phyloP scores from a whole-genome alignment of 2,329 filamentous ascomycete genomes.

The Neospermospora avenae region DNA sequence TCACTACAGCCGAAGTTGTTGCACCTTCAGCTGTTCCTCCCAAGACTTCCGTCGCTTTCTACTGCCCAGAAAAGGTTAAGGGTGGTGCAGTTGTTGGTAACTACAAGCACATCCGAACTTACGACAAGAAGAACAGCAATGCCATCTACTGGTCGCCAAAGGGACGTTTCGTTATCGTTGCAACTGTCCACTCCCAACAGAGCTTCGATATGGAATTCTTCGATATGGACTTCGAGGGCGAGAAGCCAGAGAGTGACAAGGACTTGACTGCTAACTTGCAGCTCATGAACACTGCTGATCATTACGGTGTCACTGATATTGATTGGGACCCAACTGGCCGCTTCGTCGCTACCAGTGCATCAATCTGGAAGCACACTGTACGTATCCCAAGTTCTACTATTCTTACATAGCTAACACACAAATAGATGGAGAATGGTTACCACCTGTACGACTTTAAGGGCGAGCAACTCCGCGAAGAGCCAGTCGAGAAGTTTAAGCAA shows the following conservation, averaged over 20 bases:
- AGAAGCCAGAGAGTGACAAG: slow-evolving; percentile 90
- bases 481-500: slow-evolving; percentile 96
- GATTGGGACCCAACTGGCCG: slow-evolving; percentile 98
- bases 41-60: slow-evolving; percentile 94
- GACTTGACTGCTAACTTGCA: slow-evolving; percentile 92
- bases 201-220: slow-evolving; percentile 96
- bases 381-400: slow-evolving; percentile 38
- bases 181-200: slow-evolving; percentile 87
- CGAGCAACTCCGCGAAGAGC: slow-evolving; percentile 82
- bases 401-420: slow-evolving; percentile 26
- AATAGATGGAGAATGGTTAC: slow-evolving; percentile 97
- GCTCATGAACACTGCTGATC: slow-evolving; percentile 88
- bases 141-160: slow-evolving; percentile 98
- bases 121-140: slow-evolving; percentile 99
- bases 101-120: slow-evolving; percentile 92
- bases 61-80: slow-evolving; percentile 94
- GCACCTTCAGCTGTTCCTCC: slow-evolving; percentile 78
- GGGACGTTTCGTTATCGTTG: slow-evolving; percentile 91
- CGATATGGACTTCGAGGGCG: slow-evolving; percentile 96
- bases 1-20: slow-evolving; percentile 84
- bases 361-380: slow-evolving; percentile 94
- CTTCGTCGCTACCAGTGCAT: slow-evolving; percentile 90
- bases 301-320: slow-evolving; percentile 96
- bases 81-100: slow-evolving; percentile 74
- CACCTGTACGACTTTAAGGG: slow-evolving; percentile 97